Percentiles rank a stretch among this genome's conserved stretches.
Conservation (phyloP, 306 rosid species). For the Astragalus glycyphyllos region DNA sequence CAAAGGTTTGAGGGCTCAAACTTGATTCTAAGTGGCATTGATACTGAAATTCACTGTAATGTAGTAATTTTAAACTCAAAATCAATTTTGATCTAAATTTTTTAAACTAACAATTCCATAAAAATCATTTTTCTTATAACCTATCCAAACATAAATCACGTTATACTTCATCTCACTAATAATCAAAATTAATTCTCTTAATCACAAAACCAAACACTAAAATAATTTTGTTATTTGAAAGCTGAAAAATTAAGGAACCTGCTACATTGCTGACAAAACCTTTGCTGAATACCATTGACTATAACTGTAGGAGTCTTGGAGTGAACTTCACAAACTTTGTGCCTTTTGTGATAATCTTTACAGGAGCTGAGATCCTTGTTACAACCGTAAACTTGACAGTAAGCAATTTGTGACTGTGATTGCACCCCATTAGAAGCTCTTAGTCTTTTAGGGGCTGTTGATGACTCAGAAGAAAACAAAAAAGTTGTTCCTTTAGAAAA, state of each 20-base stretch:
- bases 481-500: conserved; percentile 54
- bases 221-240: conserved; percentile 11
- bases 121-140: too few relatives aligned
- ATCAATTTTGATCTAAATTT: too few relatives aligned
- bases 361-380: conserved; percentile 79
- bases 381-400: conserved; percentile 93
- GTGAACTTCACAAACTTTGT: conserved; percentile 90
- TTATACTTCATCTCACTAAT: too few relatives aligned
- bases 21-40: too few relatives aligned
- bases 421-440: conserved; percentile 52
- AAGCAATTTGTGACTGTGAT: conserved; percentile 60
- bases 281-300: conserved; percentile 82
- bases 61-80: too few relatives aligned
- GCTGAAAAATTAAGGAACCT: conserved; percentile 60
- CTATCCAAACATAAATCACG: too few relatives aligned
- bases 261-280: conserved; percentile 98
- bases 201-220: too few relatives aligned
- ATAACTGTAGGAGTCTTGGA: conserved; percentile 84
- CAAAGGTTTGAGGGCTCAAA: too few relatives aligned
- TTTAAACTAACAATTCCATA: too few relatives aligned
- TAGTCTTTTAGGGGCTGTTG: conserved; percentile 65
- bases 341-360: conserved; percentile 92
- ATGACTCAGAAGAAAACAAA: conserved; percentile 70
- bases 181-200: too few relatives aligned
- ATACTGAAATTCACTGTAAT: too few relatives aligned